These are phyloP conservation scores for Sarocladium kiliense DNA, from an alignment of 2,329 filamentous ascomycete genomes.

Conservation along the genomic window DNA sequence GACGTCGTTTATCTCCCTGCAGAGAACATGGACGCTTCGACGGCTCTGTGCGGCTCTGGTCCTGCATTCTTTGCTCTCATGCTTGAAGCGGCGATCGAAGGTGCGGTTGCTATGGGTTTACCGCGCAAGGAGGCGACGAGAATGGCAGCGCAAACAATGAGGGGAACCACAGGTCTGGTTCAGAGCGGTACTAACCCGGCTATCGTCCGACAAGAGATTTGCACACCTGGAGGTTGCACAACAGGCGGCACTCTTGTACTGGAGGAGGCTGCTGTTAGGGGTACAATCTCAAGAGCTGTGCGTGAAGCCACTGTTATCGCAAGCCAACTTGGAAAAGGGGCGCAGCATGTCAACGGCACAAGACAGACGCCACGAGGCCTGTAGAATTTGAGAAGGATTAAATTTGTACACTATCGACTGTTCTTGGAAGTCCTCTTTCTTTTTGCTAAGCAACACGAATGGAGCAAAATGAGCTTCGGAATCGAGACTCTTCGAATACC, in stretches of 20 bases:
- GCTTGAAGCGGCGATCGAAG: constrained; percentile 70
- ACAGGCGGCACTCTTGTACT: constrained; percentile 69
- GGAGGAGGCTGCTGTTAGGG: constrained; percentile 67
- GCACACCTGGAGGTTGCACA: constrained; percentile 71
- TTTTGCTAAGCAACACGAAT: too few relatives aligned
- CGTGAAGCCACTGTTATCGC: constrained; percentile 67
- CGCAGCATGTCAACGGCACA: constrained; percentile 32
- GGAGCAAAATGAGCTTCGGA: too few relatives aligned
- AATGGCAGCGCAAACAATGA: constrained; percentile 78
- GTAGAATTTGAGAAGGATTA: neutral
- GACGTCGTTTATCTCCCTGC: constrained; percentile 64
- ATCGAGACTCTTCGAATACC: too few relatives aligned
- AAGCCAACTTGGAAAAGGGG: constrained; percentile 48
- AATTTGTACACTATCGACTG: too few relatives aligned
- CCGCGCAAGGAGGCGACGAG: constrained; percentile 66
- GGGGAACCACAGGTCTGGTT: constrained; percentile 65
- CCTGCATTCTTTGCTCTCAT: constrained; percentile 74
- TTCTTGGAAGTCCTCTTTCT: too few relatives aligned
- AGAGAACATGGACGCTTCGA: constrained; percentile 65
- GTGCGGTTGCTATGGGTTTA: constrained; percentile 73
- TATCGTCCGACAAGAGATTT: constrained; percentile 69
- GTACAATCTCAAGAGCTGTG: constrained; percentile 61
- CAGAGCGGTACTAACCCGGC: constrained; percentile 70
- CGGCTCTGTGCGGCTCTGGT: constrained; percentile 68
- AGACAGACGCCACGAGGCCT: constrained; percentile 9